Conservation (phyloP, 169 alveolate species). For the Plasmodium vinckei region DNA sequence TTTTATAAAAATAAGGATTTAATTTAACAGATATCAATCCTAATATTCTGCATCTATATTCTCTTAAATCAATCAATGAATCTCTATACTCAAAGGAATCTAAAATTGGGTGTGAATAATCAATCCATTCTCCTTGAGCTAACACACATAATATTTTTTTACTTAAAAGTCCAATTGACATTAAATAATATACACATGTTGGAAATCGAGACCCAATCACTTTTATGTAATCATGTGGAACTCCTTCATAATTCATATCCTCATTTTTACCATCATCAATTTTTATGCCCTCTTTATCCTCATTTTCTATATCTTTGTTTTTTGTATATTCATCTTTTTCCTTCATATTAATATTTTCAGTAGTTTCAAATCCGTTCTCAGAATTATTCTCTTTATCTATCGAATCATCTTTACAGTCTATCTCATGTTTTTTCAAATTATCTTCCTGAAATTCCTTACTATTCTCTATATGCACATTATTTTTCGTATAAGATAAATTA, state of each 20-base stretch:
- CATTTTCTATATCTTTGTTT: background rate
- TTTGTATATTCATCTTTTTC: background rate
- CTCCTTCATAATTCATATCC: conserved; percentile 5
- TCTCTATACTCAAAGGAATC: conserved; percentile 84
- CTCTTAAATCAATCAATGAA: conserved; percentile 82
- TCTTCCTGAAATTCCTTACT: no score
- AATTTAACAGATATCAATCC: conserved; percentile 81
- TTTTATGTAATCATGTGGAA: conserved; percentile 80
- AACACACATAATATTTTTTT: conserved; percentile 80
- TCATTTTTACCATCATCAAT: background rate
- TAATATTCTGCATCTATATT: conserved; percentile 83
- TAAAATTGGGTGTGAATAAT: conserved; percentile 78
- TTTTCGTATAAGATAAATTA: no score
- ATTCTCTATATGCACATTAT: no score
- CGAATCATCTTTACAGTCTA: no score
- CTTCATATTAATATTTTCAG: background rate
- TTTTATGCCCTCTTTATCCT: background rate
- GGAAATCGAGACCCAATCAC: conserved; percentile 84
- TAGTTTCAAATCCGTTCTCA: background rate
- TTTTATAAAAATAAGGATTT: conserved; percentile 78
- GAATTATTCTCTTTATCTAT: no score
- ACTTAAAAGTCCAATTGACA: conserved; percentile 80
- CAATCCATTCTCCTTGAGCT: conserved; percentile 86
- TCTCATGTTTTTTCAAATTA: no score
- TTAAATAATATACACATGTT: conserved; percentile 79